Evolutionary conservation across 345 rosid genomes (phyloP).

Genomic region (Psidium guajava): DNA sequence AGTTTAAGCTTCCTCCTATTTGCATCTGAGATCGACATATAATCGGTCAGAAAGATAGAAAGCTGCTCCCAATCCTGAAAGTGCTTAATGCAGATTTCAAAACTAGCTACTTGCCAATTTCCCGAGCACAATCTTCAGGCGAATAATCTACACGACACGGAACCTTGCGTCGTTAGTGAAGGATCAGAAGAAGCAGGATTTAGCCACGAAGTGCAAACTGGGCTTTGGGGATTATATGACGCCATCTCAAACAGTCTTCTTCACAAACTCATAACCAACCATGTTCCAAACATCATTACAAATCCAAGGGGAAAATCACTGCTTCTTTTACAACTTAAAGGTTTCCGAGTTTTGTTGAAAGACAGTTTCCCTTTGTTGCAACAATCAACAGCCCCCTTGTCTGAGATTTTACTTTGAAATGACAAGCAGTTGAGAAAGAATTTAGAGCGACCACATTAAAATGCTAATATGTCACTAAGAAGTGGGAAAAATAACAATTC

Average conservation of each 20-base stretch:
- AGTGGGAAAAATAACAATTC: not conserved
- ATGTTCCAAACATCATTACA: not conserved
- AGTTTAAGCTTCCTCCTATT: constrained; percentile 53
- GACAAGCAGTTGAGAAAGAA: not conserved
- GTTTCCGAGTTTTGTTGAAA: not conserved
- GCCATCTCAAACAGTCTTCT: not conserved
- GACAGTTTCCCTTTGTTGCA: not conserved
- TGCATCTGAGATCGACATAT: constrained; percentile 37
- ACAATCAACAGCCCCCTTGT: not conserved
- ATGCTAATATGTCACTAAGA: not conserved
- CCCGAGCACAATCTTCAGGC: constrained; percentile 80
- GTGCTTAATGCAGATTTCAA: not conserved
- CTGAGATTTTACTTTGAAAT: not conserved
- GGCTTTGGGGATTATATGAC: not conserved
- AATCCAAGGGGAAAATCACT: not conserved
- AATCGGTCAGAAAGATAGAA: not conserved
- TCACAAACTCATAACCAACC: not conserved
- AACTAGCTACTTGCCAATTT: constrained; percentile 57
- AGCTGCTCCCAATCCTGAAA: not conserved
- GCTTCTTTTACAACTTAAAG: not conserved
- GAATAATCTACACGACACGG: constrained; percentile 65
- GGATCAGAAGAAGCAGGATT: not conserved
- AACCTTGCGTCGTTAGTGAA: constrained; percentile 21
- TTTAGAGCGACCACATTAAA: not conserved
- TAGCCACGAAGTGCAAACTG: not conserved